A percentile compares a stretch with the other conserved stretches of the same genome.
Conservation (phyloP, 495 filamentous ascomycete species). For the Podospora bellae-mahoneyi region DNA sequence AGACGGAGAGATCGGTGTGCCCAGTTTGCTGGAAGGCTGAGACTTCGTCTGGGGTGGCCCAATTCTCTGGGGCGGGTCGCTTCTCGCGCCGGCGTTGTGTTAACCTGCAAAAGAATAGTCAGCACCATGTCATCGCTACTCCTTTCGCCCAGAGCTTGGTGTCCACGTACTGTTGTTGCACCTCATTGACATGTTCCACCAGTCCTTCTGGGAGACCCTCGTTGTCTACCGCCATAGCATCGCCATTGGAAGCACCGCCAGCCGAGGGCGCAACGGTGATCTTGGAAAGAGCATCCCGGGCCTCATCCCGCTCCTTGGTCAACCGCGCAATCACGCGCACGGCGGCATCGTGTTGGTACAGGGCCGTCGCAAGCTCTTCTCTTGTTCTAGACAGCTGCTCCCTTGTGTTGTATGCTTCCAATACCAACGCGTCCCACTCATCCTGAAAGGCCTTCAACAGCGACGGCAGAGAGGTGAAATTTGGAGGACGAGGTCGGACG, state of each 20-base stretch:
- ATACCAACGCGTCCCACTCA: slow-evolving; percentile 91
- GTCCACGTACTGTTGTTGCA: slow-evolving; percentile 66
- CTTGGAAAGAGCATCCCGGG: slow-evolving; percentile 84
- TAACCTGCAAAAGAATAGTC: slow-evolving; percentile 52
- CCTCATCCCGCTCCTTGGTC: slow-evolving; percentile 86
- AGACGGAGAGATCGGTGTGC: slow-evolving; percentile 64
- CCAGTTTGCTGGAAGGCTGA: slow-evolving; percentile 59
- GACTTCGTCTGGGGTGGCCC: slow-evolving; percentile 74
- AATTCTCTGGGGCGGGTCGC: slow-evolving; percentile 76
- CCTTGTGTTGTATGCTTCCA: slow-evolving; percentile 84
- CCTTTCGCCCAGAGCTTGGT: neutral
- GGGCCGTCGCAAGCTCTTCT: slow-evolving; percentile 86
- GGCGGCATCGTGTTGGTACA: slow-evolving; percentile 96
- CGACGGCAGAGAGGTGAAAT: slow-evolving; percentile 94
- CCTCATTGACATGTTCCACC: slow-evolving; percentile 68
- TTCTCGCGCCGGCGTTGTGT: slow-evolving; percentile 75
- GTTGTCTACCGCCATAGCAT: slow-evolving; percentile 88
- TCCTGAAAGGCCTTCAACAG: slow-evolving; percentile 95
- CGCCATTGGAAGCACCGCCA: slow-evolving; percentile 54
- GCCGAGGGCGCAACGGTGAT: slow-evolving; percentile 64
- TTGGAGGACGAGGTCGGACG: slow-evolving; percentile 85
- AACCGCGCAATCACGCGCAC: slow-evolving; percentile 87
- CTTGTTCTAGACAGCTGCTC: slow-evolving; percentile 85
- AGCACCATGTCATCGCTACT: neutral
- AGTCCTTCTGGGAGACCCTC: slow-evolving; percentile 69